A percentile compares a stretch with the other conserved stretches of the same genome.
These are phyloP conservation scores for Cephalotrichum gorgonifer DNA, from an alignment of 2,329 filamentous ascomycete genomes.

Conservation along the genomic window DNA sequence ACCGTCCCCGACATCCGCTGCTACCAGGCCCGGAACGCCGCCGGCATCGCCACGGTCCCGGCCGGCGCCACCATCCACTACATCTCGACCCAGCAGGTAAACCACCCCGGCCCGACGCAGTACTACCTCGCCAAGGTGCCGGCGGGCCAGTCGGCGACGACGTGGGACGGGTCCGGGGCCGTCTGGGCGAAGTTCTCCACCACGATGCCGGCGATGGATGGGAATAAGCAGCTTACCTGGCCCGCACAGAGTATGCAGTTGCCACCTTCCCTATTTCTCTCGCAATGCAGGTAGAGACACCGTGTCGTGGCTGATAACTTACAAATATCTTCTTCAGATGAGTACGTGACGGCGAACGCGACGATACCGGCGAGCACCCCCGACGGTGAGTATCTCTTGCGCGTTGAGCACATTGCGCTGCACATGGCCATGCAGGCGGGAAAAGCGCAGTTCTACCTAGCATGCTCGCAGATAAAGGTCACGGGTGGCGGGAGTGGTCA, in stretches of 20 bases:
- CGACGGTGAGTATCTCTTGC: constrained; percentile 24
- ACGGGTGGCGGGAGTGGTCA: constrained; percentile 21
- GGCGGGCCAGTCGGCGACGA: constrained; percentile 17
- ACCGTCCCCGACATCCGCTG: constrained; percentile 21
- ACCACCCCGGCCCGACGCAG: constrained; percentile 26
- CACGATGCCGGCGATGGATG: constrained; percentile 29
- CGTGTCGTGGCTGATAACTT: too few species aligned
- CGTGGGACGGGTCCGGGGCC: constrained; percentile 24
- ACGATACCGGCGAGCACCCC: constrained; percentile 22
- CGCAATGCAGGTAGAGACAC: background rate
- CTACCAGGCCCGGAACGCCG: constrained; percentile 21
- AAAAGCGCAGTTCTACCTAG: constrained; percentile 26
- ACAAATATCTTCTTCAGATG: constrained; percentile 11
- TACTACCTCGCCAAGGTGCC: constrained; percentile 28
- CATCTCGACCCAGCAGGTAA: constrained; percentile 16
- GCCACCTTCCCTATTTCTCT: background rate
- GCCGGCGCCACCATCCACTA: constrained; percentile 22
- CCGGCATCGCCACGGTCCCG: constrained; percentile 16
- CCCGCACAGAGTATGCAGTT: constrained; percentile 19
- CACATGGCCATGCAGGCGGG: constrained; percentile 24
- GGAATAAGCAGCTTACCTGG: constrained; percentile 33
- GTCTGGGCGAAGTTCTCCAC: constrained; percentile 24
- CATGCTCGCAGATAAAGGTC: constrained; percentile 20
- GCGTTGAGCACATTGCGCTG: constrained; percentile 25
- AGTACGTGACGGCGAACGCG: constrained; percentile 20